Percentiles rank a stretch among this genome's conserved stretches.
phyloP scores from a whole-genome alignment of 805 yeast species.

The Pichia phayaonensis region DNA sequence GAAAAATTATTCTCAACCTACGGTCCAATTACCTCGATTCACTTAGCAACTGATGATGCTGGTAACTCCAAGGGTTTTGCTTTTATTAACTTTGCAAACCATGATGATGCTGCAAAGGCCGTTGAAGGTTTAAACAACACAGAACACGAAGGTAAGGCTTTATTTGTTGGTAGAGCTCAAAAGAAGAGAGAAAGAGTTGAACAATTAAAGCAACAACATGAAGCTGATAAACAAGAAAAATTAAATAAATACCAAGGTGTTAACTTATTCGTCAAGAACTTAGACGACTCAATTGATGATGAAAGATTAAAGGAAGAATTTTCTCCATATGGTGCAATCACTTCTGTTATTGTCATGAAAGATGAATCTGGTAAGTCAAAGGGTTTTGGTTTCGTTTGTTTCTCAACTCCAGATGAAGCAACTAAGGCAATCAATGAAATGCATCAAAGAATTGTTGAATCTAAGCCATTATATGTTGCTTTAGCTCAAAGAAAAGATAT shows the following conservation, averaged over 20 bases:
- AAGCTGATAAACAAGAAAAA: slow-evolving; percentile 85
- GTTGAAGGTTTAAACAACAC: slow-evolving; percentile 85
- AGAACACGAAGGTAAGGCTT: slow-evolving; percentile 76
- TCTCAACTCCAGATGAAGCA: slow-evolving; percentile 97
- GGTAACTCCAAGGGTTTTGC: slow-evolving; percentile 95
- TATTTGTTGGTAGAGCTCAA: slow-evolving; percentile 98
- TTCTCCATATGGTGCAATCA: slow-evolving; percentile 86
- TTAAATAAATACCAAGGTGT: slow-evolving; percentile 94
- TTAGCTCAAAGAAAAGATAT: slow-evolving; percentile 98
- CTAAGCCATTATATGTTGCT: slow-evolving; percentile 97
- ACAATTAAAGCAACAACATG: slow-evolving; percentile 92
- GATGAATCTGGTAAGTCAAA: slow-evolving; percentile 92
- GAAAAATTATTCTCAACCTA: slow-evolving; percentile 58
- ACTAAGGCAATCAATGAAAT: slow-evolving; percentile 96
- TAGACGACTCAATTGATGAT: slow-evolving; percentile 88
- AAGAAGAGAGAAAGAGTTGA: slow-evolving; percentile 96
- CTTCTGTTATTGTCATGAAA: slow-evolving; percentile 94
- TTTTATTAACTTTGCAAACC: slow-evolving; percentile 84
- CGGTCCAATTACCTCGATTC: slow-evolving; percentile 80
- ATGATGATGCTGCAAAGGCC: slow-evolving; percentile 83
- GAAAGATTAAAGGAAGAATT: slow-evolving; percentile 89
- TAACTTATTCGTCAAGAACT: slow-evolving; percentile 92
- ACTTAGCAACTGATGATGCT: slow-evolving; percentile 70
- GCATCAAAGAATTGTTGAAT: slow-evolving; percentile 93
- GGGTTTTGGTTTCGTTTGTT: slow-evolving; percentile 98